Evolutionary conservation across 306 rosid genomes (phyloP).

Genomic region (Fagus sylvatica): DNA sequence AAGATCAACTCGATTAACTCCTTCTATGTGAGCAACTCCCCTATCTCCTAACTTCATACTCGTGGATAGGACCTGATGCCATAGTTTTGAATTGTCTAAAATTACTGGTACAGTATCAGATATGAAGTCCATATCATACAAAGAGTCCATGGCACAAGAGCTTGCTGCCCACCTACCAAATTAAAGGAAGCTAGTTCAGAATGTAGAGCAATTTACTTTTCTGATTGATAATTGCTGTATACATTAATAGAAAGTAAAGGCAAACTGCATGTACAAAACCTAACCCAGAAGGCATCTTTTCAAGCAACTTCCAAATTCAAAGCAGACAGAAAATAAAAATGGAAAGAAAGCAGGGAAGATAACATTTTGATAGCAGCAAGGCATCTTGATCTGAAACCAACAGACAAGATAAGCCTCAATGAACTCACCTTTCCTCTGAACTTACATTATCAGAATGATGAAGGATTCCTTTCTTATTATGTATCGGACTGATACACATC

Average conservation of each 20-base stretch:
- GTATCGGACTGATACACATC: conserved; percentile 93
- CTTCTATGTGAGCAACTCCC: conserved; percentile 68
- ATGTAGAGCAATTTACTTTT: neutral
- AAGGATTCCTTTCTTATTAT: conserved; percentile 86
- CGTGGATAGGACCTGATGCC: conserved; percentile 68
- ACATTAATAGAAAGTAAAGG: neutral
- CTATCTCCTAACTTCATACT: conserved; percentile 83
- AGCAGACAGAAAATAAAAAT: conserved; percentile 5
- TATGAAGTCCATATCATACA: conserved; percentile 73
- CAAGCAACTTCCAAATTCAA: neutral
- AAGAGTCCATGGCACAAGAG: conserved; percentile 86
- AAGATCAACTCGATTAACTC: conserved; percentile 60
- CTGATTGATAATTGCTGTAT: neutral
- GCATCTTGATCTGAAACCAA: neutral
- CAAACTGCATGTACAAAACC: neutral
- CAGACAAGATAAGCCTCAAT: conserved; percentile 9
- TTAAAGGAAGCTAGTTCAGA: conserved; percentile 29
- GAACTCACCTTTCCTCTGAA: conserved; percentile 70
- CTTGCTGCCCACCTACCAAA: conserved; percentile 68
- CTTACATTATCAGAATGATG: conserved; percentile 49
- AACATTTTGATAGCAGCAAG: neutral
- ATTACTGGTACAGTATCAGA: conserved; percentile 77
- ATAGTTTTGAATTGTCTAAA: conserved; percentile 80
- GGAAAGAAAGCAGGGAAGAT: neutral
- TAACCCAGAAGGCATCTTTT: neutral